Percentiles rank a stretch among this genome's conserved stretches.
Conservation (phyloP, 805 yeast species). For the Kuraishia floccosa region DNA sequence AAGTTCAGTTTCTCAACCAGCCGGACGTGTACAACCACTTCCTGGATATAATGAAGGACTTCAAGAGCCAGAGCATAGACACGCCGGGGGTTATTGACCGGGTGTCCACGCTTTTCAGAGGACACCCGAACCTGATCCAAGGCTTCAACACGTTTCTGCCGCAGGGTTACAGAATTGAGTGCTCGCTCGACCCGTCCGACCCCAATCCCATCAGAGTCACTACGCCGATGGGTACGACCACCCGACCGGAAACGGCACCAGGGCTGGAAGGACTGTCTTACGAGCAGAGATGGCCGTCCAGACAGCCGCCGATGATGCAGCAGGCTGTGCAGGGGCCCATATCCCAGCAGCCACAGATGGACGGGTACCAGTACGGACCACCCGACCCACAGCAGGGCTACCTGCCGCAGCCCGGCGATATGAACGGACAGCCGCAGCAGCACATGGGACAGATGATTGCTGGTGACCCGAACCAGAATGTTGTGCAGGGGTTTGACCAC, state of each 20-base stretch:
- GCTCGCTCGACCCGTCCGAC: constrained; percentile 80
- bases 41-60: constrained; percentile 97
- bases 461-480: constrained; percentile 3
- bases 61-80: constrained; percentile 89
- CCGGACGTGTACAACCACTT: constrained; percentile 96
- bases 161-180: constrained; percentile 89
- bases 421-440: constrained; percentile 4
- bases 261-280: constrained; percentile 8
- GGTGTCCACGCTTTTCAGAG: constrained; percentile 82
- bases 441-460: constrained; percentile 3
- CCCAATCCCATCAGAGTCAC: constrained; percentile 90
- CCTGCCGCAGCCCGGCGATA: constrained; percentile 7
- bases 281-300: constrained; percentile 7
- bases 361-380: constrained; percentile 2
- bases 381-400: constrained; percentile 7
- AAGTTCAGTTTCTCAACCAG: constrained; percentile 80
- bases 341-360: constrained; percentile 12
- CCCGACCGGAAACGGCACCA: constrained; percentile 49
- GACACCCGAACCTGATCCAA: constrained; percentile 88
- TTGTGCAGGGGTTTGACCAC: constrained; percentile 78
- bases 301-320: constrained; percentile 5
- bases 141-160: constrained; percentile 97
- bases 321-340: constrained; percentile 15
- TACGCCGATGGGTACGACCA: constrained; percentile 87
- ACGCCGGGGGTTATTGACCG: constrained; percentile 98